Evolutionary conservation across 495 filamentous ascomycete species (phyloP).

Genomic region (Hypoxylon perforatum): DNA sequence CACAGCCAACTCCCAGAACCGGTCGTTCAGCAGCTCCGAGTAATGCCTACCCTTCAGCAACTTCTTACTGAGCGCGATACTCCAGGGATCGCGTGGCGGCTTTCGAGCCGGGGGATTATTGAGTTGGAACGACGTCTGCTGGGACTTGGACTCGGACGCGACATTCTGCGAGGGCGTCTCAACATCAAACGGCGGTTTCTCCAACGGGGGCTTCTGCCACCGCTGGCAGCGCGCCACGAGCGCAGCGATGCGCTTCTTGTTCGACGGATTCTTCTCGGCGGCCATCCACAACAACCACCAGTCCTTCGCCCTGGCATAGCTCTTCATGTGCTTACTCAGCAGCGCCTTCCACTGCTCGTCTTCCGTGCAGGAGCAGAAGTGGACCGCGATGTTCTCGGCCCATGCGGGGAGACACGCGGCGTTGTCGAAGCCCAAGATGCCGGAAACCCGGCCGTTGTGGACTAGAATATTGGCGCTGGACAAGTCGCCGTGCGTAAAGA

Average conservation of each 20-base stretch:
- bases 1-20: slow-evolving; percentile 21
- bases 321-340: slow-evolving; percentile 31
- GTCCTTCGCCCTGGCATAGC: slow-evolving; percentile 34
- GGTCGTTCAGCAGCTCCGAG: slow-evolving; percentile 18
- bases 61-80: slow-evolving; percentile 20
- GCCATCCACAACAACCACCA: slow-evolving; percentile 44
- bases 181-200: slow-evolving; percentile 13
- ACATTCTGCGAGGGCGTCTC: background rate
- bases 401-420: slow-evolving; percentile 40
- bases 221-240: slow-evolving; percentile 25
- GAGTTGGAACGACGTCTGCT: slow-evolving; percentile 1
- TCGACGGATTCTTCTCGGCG: slow-evolving; percentile 8
- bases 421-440: slow-evolving; percentile 40
- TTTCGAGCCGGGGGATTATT: background rate
- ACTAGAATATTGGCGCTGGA: slow-evolving; percentile 36
- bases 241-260: slow-evolving; percentile 15
- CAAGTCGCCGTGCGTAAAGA: slow-evolving; percentile 43
- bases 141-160: background rate
- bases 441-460: slow-evolving; percentile 23
- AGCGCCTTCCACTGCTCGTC: slow-evolving; percentile 45
- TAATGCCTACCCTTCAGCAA: slow-evolving; percentile 24
- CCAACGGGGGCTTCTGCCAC: slow-evolving; percentile 26
- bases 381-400: slow-evolving; percentile 40
- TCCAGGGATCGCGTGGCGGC: background rate
- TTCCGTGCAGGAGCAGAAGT: slow-evolving; percentile 42